These are phyloP conservation scores for Microthlaspi erraticum DNA, from an alignment of 345 rosid species.

Conservation along the genomic window DNA sequence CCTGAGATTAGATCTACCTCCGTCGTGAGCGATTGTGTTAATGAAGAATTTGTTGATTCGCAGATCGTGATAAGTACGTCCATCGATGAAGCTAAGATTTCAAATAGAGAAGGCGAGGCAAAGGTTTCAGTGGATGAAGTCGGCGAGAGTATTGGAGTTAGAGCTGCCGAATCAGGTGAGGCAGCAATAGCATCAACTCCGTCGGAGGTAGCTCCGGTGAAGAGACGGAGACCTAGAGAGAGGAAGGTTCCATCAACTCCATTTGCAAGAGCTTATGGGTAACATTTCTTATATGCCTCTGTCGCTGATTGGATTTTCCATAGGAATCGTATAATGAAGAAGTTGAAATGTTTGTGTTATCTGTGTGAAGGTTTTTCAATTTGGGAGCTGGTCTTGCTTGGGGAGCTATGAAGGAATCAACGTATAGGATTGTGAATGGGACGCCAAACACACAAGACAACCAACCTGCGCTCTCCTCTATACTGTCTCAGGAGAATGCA, in stretches of 20 bases:
- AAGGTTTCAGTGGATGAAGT: slow-evolving; percentile 32
- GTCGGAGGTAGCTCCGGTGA: slow-evolving; percentile 38
- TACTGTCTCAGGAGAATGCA: slow-evolving; percentile 84
- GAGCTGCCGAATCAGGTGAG: slow-evolving; percentile 27
- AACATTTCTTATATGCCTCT: too few relatives aligned
- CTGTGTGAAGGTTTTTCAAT: slow-evolving; percentile 86
- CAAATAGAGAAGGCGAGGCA: slow-evolving; percentile 37
- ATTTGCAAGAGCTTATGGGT: slow-evolving; percentile 85
- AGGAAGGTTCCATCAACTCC: slow-evolving; percentile 93
- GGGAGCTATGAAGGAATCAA: slow-evolving; percentile 92
- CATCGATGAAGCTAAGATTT: slow-evolving; percentile 26
- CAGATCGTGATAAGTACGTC: slow-evolving; percentile 6
- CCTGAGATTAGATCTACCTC: slow-evolving; percentile 32
- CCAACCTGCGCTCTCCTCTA: slow-evolving; percentile 71
- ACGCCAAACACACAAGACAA: slow-evolving; percentile 56
- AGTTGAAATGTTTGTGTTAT: slow-evolving; percentile 29
- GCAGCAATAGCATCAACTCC: slow-evolving; percentile 27
- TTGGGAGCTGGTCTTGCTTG: slow-evolving; percentile 98
- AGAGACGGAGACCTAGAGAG: slow-evolving; percentile 86
- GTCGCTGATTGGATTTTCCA: too few relatives aligned
- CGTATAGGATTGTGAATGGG: slow-evolving; percentile 81
- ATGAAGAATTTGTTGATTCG: slow-evolving; percentile 37
- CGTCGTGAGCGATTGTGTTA: not conserved
- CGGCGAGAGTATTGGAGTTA: slow-evolving; percentile 21
- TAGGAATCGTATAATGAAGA: too few relatives aligned